Evolutionary conservation across 148 eudicot genomes (phyloP).

Genomic region (Camellia sinensis): DNA sequence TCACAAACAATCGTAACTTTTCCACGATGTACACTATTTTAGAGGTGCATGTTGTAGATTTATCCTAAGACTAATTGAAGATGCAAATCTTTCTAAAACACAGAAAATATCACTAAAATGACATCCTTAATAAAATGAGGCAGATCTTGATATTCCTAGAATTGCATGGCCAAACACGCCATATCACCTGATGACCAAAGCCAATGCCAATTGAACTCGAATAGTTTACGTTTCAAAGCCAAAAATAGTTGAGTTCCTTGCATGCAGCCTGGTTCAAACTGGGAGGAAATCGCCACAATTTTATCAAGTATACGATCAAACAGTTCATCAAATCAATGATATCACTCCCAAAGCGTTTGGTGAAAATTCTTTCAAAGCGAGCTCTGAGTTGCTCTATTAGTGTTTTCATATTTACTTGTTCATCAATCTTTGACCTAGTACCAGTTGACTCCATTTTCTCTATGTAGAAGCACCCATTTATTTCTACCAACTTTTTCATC

Average conservation of each 20-base stretch:
- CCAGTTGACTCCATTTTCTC: not conserved
- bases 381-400: not conserved
- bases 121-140: no score
- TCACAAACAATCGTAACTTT: no score
- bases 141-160: no score
- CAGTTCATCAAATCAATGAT: not conserved
- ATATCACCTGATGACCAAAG: no score
- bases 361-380: not conserved
- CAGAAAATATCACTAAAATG: no score
- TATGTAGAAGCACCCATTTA: conserved; percentile 1
- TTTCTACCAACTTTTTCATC: not conserved
- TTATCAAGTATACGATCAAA: not conserved
- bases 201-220: no score
- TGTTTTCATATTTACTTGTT: not conserved
- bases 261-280: not conserved
- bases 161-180: no score
- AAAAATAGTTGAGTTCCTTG: not conserved
- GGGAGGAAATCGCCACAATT: not conserved
- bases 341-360: not conserved
- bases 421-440: not conserved
- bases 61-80: no score
- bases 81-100: no score
- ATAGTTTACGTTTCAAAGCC: not conserved
- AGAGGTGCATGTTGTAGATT: no score
- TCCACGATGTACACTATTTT: no score